Evolutionary conservation across 73 alveolate species (phyloP).

Genomic region (Paramecium bursaria): DNA sequence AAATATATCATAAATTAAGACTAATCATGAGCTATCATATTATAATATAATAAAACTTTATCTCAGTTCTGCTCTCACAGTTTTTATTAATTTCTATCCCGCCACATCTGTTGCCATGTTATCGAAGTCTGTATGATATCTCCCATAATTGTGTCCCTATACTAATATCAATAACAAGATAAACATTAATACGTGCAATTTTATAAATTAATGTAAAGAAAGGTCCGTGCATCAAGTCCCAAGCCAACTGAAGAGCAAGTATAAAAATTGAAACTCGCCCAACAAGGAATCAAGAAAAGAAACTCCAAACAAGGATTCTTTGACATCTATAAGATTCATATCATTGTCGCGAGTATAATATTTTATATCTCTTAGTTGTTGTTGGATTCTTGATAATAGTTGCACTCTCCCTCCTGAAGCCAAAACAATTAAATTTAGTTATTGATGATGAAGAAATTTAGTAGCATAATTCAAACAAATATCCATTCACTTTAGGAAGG

Average conservation of each 20-base stretch:
- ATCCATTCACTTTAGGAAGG: slow-evolving; percentile 8
- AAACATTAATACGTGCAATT: too few species aligned
- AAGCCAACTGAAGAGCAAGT: slow-evolving; percentile 5
- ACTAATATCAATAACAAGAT: too few species aligned
- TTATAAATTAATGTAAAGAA: too few species aligned
- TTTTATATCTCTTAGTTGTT: neutral
- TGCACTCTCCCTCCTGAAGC: neutral
- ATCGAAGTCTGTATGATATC: too few species aligned
- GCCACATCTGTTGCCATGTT: too few species aligned
- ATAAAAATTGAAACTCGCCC: neutral
- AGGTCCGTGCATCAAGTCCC: neutral
- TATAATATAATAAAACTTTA: too few species aligned
- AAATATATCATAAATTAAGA: too few species aligned
- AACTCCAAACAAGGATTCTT: neutral
- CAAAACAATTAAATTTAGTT: neutral
- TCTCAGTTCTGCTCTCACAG: too few species aligned
- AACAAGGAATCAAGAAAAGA: slow-evolving; percentile 12
- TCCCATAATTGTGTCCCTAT: too few species aligned
- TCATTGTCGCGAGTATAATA: neutral
- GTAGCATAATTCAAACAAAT: neutral
- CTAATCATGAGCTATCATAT: too few species aligned
- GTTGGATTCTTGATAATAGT: neutral
- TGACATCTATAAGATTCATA: neutral
- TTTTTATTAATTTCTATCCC: too few species aligned
- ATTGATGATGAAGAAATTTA: neutral